These are phyloP conservation scores for Exophiala calicioides DNA, from an alignment of 2,329 filamentous ascomycete genomes.

Conservation along the genomic window DNA sequence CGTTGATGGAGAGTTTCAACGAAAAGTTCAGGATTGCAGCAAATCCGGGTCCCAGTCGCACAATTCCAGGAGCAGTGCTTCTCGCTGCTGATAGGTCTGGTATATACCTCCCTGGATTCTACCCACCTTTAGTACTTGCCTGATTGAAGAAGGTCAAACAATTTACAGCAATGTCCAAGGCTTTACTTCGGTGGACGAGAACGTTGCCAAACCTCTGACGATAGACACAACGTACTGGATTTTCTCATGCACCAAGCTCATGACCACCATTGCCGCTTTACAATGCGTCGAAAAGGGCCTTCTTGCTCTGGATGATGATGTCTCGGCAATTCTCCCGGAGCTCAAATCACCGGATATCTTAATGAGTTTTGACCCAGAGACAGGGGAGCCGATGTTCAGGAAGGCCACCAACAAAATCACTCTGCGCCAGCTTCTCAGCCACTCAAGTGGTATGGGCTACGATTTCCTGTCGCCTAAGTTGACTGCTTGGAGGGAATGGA, in stretches of 20 bases:
- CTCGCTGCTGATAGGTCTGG: constrained; percentile 21
- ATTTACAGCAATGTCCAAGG: constrained; percentile 17
- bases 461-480: constrained; percentile 23
- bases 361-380: constrained; percentile 44
- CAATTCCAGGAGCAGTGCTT: constrained; percentile 19
- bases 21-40: constrained; percentile 61
- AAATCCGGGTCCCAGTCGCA: constrained; percentile 12
- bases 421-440: constrained; percentile 26
- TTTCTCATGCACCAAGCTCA: constrained; percentile 43
- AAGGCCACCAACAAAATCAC: constrained; percentile 31
- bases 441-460: constrained; percentile 25
- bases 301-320: constrained; percentile 49
- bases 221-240: constrained; percentile 28
- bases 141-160: constrained; percentile 11
- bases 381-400: constrained; percentile 35
- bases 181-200: constrained; percentile 11
- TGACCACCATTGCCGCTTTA: constrained; percentile 56
- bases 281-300: constrained; percentile 57
- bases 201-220: constrained; percentile 19
- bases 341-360: constrained; percentile 52
- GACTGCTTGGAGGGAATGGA: constrained; percentile 20
- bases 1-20: constrained; percentile 64
- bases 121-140: background rate
- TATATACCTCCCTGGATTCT: background rate
- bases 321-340: constrained; percentile 50